Conservation (phyloP, 352 stramenopile species). For the Globisporangium nodosum region DNA sequence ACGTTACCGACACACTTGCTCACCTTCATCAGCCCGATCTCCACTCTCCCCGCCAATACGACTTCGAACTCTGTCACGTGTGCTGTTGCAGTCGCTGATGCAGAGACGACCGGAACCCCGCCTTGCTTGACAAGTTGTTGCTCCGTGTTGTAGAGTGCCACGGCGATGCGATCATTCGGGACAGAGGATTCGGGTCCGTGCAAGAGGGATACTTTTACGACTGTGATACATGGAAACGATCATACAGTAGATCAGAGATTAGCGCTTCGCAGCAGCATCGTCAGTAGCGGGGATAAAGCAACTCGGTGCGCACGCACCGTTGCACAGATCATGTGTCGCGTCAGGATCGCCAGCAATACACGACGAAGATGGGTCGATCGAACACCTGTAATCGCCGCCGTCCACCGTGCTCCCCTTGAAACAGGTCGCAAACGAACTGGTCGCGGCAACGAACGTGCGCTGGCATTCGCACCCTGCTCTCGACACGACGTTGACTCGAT, state of each 20-base stretch:
- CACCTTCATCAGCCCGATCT: constrained; percentile 13
- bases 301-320: constrained; percentile 14
- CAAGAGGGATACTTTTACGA: constrained; percentile 26
- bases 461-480: constrained; percentile 24
- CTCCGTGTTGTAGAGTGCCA: constrained; percentile 18
- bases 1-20: not conserved
- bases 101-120: not conserved
- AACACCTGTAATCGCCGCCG: constrained; percentile 12
- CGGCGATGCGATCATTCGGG: constrained; percentile 6
- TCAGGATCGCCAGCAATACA: not conserved
- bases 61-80: constrained; percentile 2
- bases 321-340: constrained; percentile 27
- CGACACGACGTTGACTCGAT: constrained; percentile 15
- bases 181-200: constrained; percentile 7
- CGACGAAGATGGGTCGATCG: constrained; percentile 10
- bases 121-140: constrained; percentile 13
- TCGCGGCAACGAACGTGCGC: constrained; percentile 4
- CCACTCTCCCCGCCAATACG: not conserved
- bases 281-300: no score
- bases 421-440: constrained; percentile 15
- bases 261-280: not conserved
- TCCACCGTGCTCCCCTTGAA: constrained; percentile 6
- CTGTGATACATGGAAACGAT: constrained; percentile 3
- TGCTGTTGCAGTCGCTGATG: not conserved
- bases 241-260: not conserved